phyloP scores from a whole-genome alignment of 257 asterid genomes.

The Voacanga thouarsii region DNA sequence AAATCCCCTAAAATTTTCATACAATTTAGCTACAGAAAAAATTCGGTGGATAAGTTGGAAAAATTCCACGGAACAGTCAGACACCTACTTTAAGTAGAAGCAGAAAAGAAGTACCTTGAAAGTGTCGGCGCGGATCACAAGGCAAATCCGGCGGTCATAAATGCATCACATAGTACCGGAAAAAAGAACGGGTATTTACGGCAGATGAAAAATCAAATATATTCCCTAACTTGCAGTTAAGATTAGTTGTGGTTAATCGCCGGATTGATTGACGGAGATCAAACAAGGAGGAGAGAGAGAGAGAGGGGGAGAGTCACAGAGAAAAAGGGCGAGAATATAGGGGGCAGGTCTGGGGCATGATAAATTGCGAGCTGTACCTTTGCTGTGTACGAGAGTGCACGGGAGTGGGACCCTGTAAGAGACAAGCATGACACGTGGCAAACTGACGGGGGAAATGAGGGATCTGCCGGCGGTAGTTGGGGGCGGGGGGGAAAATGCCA shows the following conservation, averaged over 20 bases:
- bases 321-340: background rate
- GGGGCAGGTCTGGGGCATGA: slow-evolving; percentile 9
- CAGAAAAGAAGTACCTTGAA: slow-evolving; percentile 21
- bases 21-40: slow-evolving; percentile 5
- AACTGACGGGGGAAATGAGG: background rate
- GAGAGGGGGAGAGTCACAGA: slow-evolving; percentile 7
- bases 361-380: slow-evolving; percentile 16
- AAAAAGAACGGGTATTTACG: background rate
- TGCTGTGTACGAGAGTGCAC: background rate
- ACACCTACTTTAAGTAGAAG: slow-evolving; percentile 7
- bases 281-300: slow-evolving; percentile 15
- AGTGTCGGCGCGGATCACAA: slow-evolving; percentile 41
- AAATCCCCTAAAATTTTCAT: slow-evolving; percentile 2
- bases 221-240: background rate
- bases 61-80: slow-evolving; percentile 11
- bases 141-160: slow-evolving; percentile 32
- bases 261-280: slow-evolving; percentile 53
- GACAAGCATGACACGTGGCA: slow-evolving; percentile 42
- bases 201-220: background rate
- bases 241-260: slow-evolving; percentile 26
- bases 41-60: slow-evolving; percentile 1
- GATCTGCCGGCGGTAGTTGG: slow-evolving; percentile 37
- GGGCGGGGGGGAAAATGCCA: slow-evolving; percentile 14
- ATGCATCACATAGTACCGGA: slow-evolving; percentile 35
- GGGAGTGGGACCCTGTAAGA: slow-evolving; percentile 27